Evolutionary conservation across 140 eudicot genomes (phyloP).

Genomic region (Senecio squalidus): DNA sequence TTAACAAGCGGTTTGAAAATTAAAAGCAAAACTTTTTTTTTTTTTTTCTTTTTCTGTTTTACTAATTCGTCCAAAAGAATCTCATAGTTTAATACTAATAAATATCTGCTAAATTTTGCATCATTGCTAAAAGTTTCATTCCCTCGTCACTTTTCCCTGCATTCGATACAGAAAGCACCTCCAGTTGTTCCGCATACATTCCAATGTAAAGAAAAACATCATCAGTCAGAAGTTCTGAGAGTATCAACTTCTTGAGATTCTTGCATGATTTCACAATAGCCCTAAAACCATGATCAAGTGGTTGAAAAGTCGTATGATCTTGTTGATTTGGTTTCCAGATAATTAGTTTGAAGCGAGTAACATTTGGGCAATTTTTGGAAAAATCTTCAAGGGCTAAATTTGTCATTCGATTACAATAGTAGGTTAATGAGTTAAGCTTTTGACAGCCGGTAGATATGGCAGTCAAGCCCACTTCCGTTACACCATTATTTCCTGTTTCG

Average conservation of each 20-base stretch:
- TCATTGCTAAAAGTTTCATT: slow-evolving; percentile 19
- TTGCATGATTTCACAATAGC: slow-evolving; percentile 69
- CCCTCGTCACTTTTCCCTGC: slow-evolving; percentile 74
- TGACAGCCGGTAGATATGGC: slow-evolving; percentile 22
- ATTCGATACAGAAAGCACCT: slow-evolving; percentile 51
- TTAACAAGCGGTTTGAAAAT: too few species aligned
- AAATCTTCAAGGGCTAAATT: slow-evolving; percentile 17
- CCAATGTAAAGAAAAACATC: slow-evolving; percentile 71
- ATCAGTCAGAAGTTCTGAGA: slow-evolving; percentile 67
- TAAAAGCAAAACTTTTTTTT: too few species aligned
- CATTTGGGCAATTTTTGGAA: slow-evolving; percentile 53
- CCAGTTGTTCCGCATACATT: slow-evolving; percentile 65
- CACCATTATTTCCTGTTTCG: slow-evolving; percentile 2
- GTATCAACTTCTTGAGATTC: slow-evolving; percentile 49
- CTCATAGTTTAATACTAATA: slow-evolving; percentile 1
- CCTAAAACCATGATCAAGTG: slow-evolving; percentile 76
- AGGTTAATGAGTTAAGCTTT: slow-evolving; percentile 14
- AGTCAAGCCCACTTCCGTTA: slow-evolving; percentile 22
- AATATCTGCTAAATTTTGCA: slow-evolving; percentile 1
- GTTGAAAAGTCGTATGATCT: slow-evolving; percentile 51
- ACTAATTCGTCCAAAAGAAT: neutral
- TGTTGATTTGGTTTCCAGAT: slow-evolving; percentile 46
- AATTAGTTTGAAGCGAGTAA: slow-evolving; percentile 49
- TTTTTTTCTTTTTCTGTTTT: too few species aligned
- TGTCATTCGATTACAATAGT: slow-evolving; percentile 26